Evolutionary conservation across 2,329 filamentous ascomycete species (phyloP).

Genomic region (Septoria linicola): DNA sequence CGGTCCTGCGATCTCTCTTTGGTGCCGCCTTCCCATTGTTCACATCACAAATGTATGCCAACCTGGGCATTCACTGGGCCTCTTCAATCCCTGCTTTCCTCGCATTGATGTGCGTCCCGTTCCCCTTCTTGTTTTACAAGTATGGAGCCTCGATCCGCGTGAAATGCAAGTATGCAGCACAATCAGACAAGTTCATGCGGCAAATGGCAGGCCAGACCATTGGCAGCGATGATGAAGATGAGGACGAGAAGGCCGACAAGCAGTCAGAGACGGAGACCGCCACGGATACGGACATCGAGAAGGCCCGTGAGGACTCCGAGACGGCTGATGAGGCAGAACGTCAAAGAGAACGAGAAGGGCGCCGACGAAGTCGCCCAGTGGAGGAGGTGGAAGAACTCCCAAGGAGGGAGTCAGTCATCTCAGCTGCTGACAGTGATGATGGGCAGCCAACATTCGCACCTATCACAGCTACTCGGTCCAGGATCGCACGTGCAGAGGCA

Average conservation of each 20-base stretch:
- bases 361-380: conserved; percentile 6
- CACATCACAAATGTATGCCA: conserved; percentile 60
- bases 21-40: conserved; percentile 81
- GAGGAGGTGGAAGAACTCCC: conserved; percentile 21
- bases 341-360: background rate
- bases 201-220: conserved; percentile 41
- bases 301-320: conserved; percentile 9
- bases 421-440: conserved; percentile 24
- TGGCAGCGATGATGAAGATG: conserved; percentile 15
- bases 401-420: conserved; percentile 15
- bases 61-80: conserved; percentile 65
- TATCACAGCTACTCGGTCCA: conserved; percentile 24
- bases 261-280: conserved; percentile 16
- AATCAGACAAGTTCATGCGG: conserved; percentile 62
- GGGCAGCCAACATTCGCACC: conserved; percentile 26
- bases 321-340: conserved; percentile 1
- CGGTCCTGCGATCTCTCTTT: conserved; percentile 73
- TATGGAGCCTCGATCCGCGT: conserved; percentile 62
- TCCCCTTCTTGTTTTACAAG: conserved; percentile 73
- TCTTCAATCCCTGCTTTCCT: conserved; percentile 72
- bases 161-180: conserved; percentile 67
- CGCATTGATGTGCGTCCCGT: conserved; percentile 67
- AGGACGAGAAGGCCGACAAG: conserved; percentile 19
- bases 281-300: conserved; percentile 14
- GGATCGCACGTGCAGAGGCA: conserved; percentile 4